Evolutionary conservation across 305 asterid genomes (phyloP).

Genomic region (Petunia hybrid): DNA sequence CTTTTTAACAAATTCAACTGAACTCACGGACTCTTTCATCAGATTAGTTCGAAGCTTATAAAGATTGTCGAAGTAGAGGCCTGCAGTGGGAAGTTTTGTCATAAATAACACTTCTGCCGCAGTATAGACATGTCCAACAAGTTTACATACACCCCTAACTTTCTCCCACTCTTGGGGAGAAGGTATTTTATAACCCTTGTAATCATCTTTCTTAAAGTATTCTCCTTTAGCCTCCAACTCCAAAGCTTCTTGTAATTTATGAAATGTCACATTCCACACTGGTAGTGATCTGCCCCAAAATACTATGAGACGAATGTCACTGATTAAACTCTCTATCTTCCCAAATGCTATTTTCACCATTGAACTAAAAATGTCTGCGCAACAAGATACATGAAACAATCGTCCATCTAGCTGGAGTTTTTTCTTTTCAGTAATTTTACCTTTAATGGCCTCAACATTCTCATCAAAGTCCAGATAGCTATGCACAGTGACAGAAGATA

Average conservation of each 20-base stretch:
- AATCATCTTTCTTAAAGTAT: neutral
- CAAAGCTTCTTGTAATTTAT: conserved; percentile 32
- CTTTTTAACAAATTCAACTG: conserved; percentile 23
- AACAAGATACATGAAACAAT: conserved; percentile 37
- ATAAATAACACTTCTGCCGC: conserved; percentile 42
- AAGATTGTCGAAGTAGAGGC: conserved; percentile 37
- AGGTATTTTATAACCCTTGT: conserved; percentile 31
- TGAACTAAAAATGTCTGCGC: conserved; percentile 38
- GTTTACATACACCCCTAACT: conserved; percentile 39
- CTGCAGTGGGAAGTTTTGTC: conserved; percentile 36
- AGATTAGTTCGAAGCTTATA: conserved; percentile 35
- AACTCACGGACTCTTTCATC: conserved; percentile 25
- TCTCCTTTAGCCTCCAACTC: conserved; percentile 37
- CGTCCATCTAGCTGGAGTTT: conserved; percentile 31
- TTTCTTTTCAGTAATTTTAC: conserved; percentile 28
- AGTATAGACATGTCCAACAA: conserved; percentile 38
- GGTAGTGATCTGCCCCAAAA: conserved; percentile 27
- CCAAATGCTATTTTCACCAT: conserved; percentile 39
- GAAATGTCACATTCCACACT: conserved; percentile 34
- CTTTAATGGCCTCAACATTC: conserved; percentile 27
- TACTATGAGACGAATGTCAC: conserved; percentile 30
- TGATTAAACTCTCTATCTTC: conserved; percentile 27
- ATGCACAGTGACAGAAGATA: conserved; percentile 30
- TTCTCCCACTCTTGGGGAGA: conserved; percentile 44
- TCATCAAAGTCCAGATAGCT: conserved; percentile 31